Base-by-base conservation (phyloP, 352 stramenopile genomes). In the Phytophthora tubulina region DNA sequence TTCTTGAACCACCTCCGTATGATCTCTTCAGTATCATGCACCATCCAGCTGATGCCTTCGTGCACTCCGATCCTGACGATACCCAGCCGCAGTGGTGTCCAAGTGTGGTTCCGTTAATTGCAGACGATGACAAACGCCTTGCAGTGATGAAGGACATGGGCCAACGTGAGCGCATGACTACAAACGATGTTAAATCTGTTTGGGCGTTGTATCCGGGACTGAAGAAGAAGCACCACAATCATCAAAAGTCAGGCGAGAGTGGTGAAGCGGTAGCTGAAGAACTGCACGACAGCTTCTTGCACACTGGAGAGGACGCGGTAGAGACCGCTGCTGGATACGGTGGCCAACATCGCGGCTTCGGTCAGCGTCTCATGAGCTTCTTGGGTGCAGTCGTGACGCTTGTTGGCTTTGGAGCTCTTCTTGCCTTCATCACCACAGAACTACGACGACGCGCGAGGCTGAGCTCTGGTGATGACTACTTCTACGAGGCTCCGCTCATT, bases 21-120 rank as follows among this genome's bases (percentile, higher is more conserved):
- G 86, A 96, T 54, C 91, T 93, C 60, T 94, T 85, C 75, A 95
- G 86, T 64, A 92, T 96, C 73, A 96, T 96, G 87, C 89, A 96
- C 63, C 83, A 92, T 55, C 82, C 87, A 11, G 57, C 79, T 0
- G 78, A 90, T 63, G 89, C 85, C 6, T 96, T 96, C 44, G 85
- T 91, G 36, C 81, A 84, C 54, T 84, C 71, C 0, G 57, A 59
- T 4, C 42, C 55, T 35, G 49, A 63, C 10, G 73, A 75, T 7
- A 63, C 52, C 48, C 75, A 68, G 3, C 76, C 80, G 1, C 51
- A 65, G 15, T 93, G 89, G 84, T 96, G 87, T 74, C 73, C 88
- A 44, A 93, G 81, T 10, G 42, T 95, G 4, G 75, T 94, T 41
- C 88, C 89, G 5, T 65, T 86, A 36, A 87, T 96, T 45, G 67